phyloP scores from a whole-genome alignment of 2,329 filamentous ascomycete genomes.

The Thielaviopsis punctulata region DNA sequence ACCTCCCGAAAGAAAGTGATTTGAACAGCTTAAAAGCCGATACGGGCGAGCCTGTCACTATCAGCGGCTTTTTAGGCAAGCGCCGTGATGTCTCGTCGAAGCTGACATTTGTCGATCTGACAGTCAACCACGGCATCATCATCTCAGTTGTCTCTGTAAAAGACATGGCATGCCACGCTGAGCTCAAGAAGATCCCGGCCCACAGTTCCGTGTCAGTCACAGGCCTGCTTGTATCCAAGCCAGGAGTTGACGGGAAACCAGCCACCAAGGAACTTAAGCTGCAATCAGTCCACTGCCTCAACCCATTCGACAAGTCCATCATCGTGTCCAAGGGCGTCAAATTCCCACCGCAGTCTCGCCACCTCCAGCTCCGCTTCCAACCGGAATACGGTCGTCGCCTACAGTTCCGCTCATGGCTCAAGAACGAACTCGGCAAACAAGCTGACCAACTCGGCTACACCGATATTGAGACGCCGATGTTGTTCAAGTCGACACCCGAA shows the following conservation, averaged over 20 bases:
- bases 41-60: constrained; percentile 7
- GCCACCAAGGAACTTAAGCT: constrained; percentile 14
- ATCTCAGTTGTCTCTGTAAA: constrained; percentile 22
- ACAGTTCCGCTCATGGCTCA: constrained; percentile 46
- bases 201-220: constrained; percentile 36
- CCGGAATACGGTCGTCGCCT: constrained; percentile 49
- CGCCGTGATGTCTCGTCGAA: constrained; percentile 49
- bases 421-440: constrained; percentile 32
- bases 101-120: constrained; percentile 50
- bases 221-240: constrained; percentile 20
- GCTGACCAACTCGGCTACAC: constrained; percentile 44
- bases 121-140: constrained; percentile 20
- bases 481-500: constrained; percentile 96
- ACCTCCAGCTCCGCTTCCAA: constrained; percentile 72
- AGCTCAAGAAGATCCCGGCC: constrained; percentile 29
- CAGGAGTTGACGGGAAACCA: constrained; percentile 14
- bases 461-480: constrained; percentile 78
- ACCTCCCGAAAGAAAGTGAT: constrained; percentile 5
- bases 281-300: constrained; percentile 47
- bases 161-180: constrained; percentile 21
- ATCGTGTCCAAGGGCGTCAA: constrained; percentile 58
- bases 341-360: constrained; percentile 58
- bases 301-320: constrained; percentile 56
- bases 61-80: constrained; percentile 58
- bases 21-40: constrained; percentile 6